These are phyloP conservation scores for Candida manassasensis DNA, from an alignment of 805 yeast genomes.

Conservation along the genomic window DNA sequence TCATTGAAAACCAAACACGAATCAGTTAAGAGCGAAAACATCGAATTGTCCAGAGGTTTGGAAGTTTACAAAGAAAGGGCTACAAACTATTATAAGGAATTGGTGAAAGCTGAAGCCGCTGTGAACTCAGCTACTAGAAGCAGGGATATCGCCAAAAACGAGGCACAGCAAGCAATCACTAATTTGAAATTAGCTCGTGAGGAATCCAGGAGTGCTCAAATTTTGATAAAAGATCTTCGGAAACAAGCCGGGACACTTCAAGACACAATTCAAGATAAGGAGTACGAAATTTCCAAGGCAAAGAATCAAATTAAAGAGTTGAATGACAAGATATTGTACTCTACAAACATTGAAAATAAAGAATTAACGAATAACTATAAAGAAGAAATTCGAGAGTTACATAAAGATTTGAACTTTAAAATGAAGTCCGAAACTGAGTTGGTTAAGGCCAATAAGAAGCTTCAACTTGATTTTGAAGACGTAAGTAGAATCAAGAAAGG, in stretches of 20 bases:
- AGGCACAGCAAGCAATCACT: slow-evolving; percentile 38
- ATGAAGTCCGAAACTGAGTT: slow-evolving; percentile 63
- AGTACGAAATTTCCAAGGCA: slow-evolving; percentile 48
- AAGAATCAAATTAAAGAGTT: slow-evolving; percentile 46
- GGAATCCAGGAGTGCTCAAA: slow-evolving; percentile 53
- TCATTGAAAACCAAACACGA: slow-evolving; percentile 56
- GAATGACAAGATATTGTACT: slow-evolving; percentile 53
- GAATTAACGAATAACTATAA: slow-evolving; percentile 41
- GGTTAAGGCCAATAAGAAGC: slow-evolving; percentile 57
- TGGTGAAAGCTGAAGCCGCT: slow-evolving; percentile 76
- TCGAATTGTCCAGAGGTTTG: slow-evolving; percentile 49
- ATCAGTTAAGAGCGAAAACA: slow-evolving; percentile 50
- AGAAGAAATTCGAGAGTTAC: slow-evolving; percentile 50
- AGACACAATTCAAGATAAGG: slow-evolving; percentile 51
- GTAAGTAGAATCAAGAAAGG: slow-evolving; percentile 19
- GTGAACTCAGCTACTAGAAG: slow-evolving; percentile 58
- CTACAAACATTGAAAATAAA: slow-evolving; percentile 41
- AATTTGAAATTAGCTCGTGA: slow-evolving; percentile 45
- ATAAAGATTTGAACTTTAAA: slow-evolving; percentile 48
- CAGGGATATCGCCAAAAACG: slow-evolving; percentile 49
- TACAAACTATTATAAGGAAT: slow-evolving; percentile 65
- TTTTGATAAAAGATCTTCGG: slow-evolving; percentile 49
- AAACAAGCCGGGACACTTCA: slow-evolving; percentile 48
- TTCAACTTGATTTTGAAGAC: slow-evolving; percentile 57
- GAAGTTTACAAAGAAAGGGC: slow-evolving; percentile 66